Evolutionary conservation across 371 early-diverging fungal genomes (phyloP).

Genomic region (Phascolomyces articulosus): DNA sequence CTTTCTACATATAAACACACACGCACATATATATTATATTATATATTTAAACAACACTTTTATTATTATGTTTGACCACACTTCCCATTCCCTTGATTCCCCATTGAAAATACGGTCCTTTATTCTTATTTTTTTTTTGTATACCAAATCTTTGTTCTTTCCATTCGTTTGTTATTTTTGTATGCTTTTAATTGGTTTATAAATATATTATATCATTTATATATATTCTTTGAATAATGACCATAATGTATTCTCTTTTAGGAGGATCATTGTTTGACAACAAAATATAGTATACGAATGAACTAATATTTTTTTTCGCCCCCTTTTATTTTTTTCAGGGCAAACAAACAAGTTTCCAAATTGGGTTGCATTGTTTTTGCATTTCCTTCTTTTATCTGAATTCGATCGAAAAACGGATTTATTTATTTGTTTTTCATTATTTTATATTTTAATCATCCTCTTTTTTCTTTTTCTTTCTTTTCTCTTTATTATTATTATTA

Average conservation of each 20-base stretch:
- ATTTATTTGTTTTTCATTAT: no score
- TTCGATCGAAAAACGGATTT: not conserved
- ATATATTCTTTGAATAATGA: not conserved
- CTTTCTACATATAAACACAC: no score
- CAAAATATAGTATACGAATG: not conserved
- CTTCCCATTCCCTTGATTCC: no score
- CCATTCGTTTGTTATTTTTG: not conserved
- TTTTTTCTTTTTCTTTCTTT: conserved; percentile 2
- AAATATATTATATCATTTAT: not conserved
- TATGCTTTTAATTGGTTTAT: not conserved
- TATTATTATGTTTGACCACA: not conserved
- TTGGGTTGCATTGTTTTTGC: conserved; percentile 10
- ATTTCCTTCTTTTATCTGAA: not conserved
- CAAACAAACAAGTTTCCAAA: conserved; percentile 23
- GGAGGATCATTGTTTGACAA: not conserved
- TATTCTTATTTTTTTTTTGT: no score
- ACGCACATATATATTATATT: no score
- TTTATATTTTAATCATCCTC: not conserved
- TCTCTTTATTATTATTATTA: not conserved
- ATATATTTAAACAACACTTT: not conserved
- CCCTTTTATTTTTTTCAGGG: conserved; percentile 7
- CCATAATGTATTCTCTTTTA: not conserved
- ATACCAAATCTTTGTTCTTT: no score
- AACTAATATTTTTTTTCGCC: not conserved
- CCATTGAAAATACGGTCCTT: no score